Base-by-base conservation (phyloP, 306 rosid species). In the Casuarina equisetifolia region DNA sequence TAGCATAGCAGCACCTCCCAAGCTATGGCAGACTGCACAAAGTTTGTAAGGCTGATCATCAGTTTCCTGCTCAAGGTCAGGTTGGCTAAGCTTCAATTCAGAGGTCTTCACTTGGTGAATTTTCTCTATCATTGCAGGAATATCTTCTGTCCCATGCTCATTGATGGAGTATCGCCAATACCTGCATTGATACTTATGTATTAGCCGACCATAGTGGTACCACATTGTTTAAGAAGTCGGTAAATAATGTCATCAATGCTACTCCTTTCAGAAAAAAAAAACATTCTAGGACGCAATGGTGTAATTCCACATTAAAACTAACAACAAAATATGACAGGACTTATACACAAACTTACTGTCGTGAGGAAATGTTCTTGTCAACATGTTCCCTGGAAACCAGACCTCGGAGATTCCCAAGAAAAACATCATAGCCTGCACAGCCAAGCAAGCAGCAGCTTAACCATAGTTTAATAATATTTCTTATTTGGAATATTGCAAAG, bases 91-190 rank as follows among this genome's bases (percentile, higher is more conserved):
- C 85, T 78, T 88, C 81, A 94, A 79, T 83, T 92, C 97, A 15
- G 87, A 79, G 53, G 89, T 86, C 84, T 94, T 94, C 15, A 94
- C 93, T 82, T 90, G 39, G 54, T 94, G 89, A 69, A 94, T 92
- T 83, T 92, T 94, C 84, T 90, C 97, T 71, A 94, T 84, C 91
- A 94, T 81, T 44, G 97, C 96, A 42, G 97, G 96, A 83, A 94
- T 88, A 78, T 94, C 98, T 87, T 90, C 82, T n/a, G 90, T 92
- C 61, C 92, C 98, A 43, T 92, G 97, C 84, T 94, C 98, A 73
- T 94, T 94, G 73, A 94, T 84, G 74, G 98, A 94, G 83, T 94
- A 94, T 63, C 79, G 81, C 98, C 98, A 94, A 74, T 94, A 94
- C 86, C 98, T 94, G 85, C 81, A 86, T 79, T 36, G 63, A 46